Conservation (phyloP, 768 basidiomycete genomes). For the Mycena leptocephala region DNA sequence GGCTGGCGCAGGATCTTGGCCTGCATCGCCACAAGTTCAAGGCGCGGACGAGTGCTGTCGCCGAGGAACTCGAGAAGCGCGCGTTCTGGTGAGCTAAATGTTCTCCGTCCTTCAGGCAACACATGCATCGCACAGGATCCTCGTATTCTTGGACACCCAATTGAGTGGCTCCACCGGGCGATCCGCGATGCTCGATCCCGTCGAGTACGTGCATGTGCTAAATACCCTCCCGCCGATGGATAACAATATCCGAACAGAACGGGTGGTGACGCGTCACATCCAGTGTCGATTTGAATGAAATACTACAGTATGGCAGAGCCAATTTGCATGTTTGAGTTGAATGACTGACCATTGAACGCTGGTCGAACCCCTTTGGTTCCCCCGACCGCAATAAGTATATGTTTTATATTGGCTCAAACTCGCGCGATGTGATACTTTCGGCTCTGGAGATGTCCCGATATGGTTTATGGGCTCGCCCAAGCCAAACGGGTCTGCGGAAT, state of each 20-base stretch:
- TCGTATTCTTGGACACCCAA: background rate
- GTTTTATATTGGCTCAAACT: no score
- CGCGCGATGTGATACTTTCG: no score
- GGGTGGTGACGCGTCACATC: no score
- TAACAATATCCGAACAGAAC: background rate
- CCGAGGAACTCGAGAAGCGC: slow-evolving; percentile 15
- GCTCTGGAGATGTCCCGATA: no score
- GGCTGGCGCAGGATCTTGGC: background rate
- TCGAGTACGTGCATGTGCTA: background rate
- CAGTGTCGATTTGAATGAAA: no score
- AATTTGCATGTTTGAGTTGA: no score
- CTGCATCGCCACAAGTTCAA: background rate
- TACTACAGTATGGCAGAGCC: no score
- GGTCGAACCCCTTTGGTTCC: no score
- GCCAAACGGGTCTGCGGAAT: no score
- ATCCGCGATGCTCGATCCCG: background rate
- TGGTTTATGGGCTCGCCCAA: no score
- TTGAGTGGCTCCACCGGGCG: background rate
- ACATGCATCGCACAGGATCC: background rate
- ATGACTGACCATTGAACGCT: no score
- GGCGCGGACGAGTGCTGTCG: background rate
- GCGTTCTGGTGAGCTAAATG: slow-evolving; percentile 2
- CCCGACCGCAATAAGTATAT: no score
- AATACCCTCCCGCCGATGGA: background rate
- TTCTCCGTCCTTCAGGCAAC: background rate